These are phyloP conservation scores for Pseudocercospora cruenta DNA, from an alignment of 2,329 filamentous ascomycete genomes.

Conservation along the genomic window DNA sequence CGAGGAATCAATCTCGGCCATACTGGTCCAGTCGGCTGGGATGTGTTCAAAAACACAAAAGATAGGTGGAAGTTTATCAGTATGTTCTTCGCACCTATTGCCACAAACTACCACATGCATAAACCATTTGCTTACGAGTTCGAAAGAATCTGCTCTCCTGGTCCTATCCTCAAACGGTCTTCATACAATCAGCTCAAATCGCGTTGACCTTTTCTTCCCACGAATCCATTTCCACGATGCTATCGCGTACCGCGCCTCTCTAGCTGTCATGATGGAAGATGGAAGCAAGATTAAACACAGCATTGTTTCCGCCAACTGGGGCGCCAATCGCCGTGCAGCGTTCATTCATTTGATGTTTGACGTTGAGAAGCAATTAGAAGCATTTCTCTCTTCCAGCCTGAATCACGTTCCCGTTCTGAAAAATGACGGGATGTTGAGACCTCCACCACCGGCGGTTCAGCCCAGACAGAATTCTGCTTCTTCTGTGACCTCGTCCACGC, in stretches of 20 bases:
- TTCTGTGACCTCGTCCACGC: background rate
- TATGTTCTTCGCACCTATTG: constrained; percentile 8
- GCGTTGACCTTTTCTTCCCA: constrained; percentile 20
- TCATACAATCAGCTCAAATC: constrained; percentile 6
- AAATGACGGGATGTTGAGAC: background rate
- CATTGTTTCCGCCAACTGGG: constrained; percentile 8
- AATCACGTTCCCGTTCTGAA: constrained; percentile 1
- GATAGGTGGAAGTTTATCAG: constrained; percentile 26
- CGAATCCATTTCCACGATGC: constrained; percentile 4
- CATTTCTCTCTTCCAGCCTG: constrained; percentile 1
- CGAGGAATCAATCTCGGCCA: background rate
- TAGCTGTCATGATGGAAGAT: constrained; percentile 20
- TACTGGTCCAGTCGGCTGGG: constrained; percentile 13
- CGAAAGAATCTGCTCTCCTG: constrained; percentile 16
- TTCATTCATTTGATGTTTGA: constrained; percentile 18
- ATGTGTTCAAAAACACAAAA: constrained; percentile 16
- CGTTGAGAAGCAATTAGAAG: constrained; percentile 17
- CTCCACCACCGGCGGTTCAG: background rate
- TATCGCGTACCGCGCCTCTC: constrained; percentile 14
- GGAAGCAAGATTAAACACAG: background rate
- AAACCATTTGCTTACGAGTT: constrained; percentile 2
- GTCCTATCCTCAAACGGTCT: constrained; percentile 26
- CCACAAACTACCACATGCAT: background rate
- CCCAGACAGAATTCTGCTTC: background rate
- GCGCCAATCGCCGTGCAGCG: constrained; percentile 5